Percentiles rank a stretch among this genome's conserved stretches.
Conservation (phyloP, 2,329 filamentous ascomycete species). For the Balansia obtecta region DNA sequence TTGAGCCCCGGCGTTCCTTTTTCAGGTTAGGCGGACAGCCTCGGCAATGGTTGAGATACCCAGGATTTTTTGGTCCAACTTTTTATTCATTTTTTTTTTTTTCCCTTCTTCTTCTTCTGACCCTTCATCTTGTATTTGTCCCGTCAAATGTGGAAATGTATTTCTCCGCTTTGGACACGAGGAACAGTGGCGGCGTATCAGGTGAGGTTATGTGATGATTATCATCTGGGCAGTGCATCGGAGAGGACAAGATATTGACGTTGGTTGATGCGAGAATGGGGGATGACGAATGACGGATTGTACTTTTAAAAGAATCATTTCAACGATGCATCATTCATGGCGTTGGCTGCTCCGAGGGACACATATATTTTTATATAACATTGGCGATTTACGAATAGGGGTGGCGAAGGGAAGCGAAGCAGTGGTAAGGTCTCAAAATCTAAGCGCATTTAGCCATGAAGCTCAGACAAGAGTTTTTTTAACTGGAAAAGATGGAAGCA, state of each 20-base stretch:
- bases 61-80: slow-evolving; percentile 8
- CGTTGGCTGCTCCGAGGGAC: background rate
- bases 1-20: slow-evolving; percentile 19
- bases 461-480: slow-evolving; percentile 2
- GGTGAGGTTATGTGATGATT: slow-evolving; percentile 5
- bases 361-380: background rate
- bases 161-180: slow-evolving; percentile 6
- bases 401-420: background rate
- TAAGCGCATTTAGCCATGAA: slow-evolving; percentile 10
- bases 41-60: slow-evolving; percentile 19
- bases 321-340: slow-evolving; percentile 5
- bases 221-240: slow-evolving; percentile 7
- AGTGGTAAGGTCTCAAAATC: slow-evolving; percentile 2
- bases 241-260: slow-evolving; percentile 5
- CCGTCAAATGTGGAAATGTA: slow-evolving; percentile 3
- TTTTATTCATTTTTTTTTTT: background rate
- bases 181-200: slow-evolving; percentile 9
- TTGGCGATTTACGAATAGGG: slow-evolving; percentile 4
- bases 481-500: background rate
- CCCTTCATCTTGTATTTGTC: slow-evolving; percentile 10
- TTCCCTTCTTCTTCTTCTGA: background rate
- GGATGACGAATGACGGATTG: slow-evolving; percentile 2
- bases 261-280: slow-evolving; percentile 5
- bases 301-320: slow-evolving; percentile 8
- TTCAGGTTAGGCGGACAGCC: slow-evolving; percentile 3